Evolutionary conservation across 495 filamentous ascomycete species (phyloP).

Genomic region (Penicillium turbatum): DNA sequence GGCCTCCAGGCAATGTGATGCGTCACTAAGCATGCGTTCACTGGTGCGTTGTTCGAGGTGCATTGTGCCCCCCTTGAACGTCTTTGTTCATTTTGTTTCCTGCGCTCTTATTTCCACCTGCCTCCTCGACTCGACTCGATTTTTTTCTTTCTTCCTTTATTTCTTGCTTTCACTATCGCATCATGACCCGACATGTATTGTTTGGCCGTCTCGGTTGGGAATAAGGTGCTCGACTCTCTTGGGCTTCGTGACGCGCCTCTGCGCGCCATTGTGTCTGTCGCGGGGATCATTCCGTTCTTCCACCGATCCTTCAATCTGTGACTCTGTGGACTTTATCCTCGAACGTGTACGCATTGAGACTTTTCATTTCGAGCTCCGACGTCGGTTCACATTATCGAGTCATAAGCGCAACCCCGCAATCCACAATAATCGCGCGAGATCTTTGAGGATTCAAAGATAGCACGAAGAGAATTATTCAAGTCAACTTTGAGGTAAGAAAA

Average conservation of each 20-base stretch:
- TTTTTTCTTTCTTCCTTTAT: background rate
- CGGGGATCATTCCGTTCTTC: background rate
- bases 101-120: background rate
- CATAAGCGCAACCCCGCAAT: background rate
- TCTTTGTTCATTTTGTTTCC: background rate
- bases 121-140: background rate
- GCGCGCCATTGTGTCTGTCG: background rate
- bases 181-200: slow-evolving; percentile 17
- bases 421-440: background rate
- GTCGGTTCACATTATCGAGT: background rate
- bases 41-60: background rate
- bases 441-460: background rate
- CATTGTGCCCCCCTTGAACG: slow-evolving; percentile 1
- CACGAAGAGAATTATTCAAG: background rate
- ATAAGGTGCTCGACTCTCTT: slow-evolving; percentile 11
- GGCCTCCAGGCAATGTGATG: slow-evolving; percentile 30
- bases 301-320: background rate
- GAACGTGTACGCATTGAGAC: background rate
- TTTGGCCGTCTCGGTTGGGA: background rate
- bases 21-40: slow-evolving; percentile 12
- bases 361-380: background rate
- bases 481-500: background rate
- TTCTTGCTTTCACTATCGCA: slow-evolving; percentile 1
- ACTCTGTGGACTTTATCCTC: background rate
- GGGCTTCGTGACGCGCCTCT: background rate